A percentile compares a stretch with the other conserved stretches of the same genome.
Conservation (phyloP, 2,329 filamentous ascomycete species). For the Diaporthe batatas region DNA sequence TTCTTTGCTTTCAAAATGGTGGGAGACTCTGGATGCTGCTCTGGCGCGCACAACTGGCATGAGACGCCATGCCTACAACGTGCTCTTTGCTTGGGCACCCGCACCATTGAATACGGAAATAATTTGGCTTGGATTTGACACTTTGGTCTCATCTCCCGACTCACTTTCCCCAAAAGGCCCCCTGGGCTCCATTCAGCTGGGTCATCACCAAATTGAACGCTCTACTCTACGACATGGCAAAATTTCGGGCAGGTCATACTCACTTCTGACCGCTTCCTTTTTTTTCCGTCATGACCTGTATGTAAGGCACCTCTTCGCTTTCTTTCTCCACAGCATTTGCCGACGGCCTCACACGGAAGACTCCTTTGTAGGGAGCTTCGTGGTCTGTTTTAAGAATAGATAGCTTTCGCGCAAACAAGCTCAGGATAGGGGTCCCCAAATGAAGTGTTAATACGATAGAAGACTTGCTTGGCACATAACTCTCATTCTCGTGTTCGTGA, state of each 20-base stretch:
- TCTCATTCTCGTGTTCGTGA: not conserved
- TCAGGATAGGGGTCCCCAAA: slow-evolving; percentile 21
- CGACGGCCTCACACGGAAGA: slow-evolving; percentile 16
- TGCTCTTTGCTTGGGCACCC: slow-evolving; percentile 21
- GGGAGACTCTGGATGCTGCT: slow-evolving; percentile 10
- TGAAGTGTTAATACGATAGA: slow-evolving; percentile 35
- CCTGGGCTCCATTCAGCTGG: slow-evolving; percentile 3
- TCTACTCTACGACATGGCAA: slow-evolving; percentile 31
- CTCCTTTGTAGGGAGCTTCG: slow-evolving; percentile 31
- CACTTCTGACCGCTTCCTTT: slow-evolving; percentile 40
- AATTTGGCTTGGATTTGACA: slow-evolving; percentile 29
- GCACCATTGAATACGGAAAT: slow-evolving; percentile 11
- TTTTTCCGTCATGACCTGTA: slow-evolving; percentile 38
- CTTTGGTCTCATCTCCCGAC: slow-evolving; percentile 31
- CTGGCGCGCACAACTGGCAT: slow-evolving; percentile 10
- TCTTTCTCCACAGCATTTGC: slow-evolving; percentile 1
- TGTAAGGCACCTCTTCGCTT: slow-evolving; percentile 20
- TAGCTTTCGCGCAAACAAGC: slow-evolving; percentile 28
- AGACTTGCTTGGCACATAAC: not conserved
- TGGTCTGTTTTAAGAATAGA: slow-evolving; percentile 34
- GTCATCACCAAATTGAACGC: slow-evolving; percentile 3
- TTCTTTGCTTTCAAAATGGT: slow-evolving; percentile 18
- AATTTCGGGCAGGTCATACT: slow-evolving; percentile 39
- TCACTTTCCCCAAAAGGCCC: slow-evolving; percentile 12
- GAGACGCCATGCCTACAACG: not conserved